Base-by-base conservation (phyloP, 2,329 filamentous ascomycete genomes). In the Fusarium sp. region DNA sequence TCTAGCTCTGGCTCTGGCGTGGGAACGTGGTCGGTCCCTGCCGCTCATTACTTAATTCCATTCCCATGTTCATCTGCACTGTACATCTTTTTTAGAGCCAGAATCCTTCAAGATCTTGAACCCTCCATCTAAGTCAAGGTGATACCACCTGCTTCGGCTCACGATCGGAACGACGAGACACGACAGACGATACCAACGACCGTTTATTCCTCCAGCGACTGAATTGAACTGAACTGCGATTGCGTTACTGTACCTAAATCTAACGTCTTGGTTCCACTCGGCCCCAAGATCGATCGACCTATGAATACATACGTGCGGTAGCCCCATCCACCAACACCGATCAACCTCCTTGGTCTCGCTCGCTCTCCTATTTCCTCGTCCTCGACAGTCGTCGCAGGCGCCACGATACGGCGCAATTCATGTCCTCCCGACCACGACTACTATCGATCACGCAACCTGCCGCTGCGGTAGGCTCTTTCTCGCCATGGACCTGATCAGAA, bases 401-500 rank as follows among this genome's bases (percentile, higher is more conserved):
- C 70, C 65, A 63, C 74, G 66, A 74, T 56, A 72, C 70, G 74
- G 74, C 72, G 74, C 70, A 69, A 65, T 77, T 72, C 70, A 72
- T 73, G 71, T 69, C 62, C 69, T 56, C 59, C 59, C 62, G 64
- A 59, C 52, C 65, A 52, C 66, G 44, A 34, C 83, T 47, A 80
- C 80, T 41, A 80, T 61, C 73, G 43, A 70, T 62, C 38, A 56
- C 47, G 65, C 58, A 86, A 46, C 83, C 85, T 84, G 82, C 85
- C 74, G 65, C 65, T 48, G 67, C 70, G 74, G 73, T 74, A 72
- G 75, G 74, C 65, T 59, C 64, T 48, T 65, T 58, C 60, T 71
- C 72, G 65, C 72, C 78, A 89, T 89, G 87, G 87, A 89, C 84
- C 79, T 89, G 77, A 82, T 89, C 75, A 82, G 86, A 75, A 85